phyloP scores from a whole-genome alignment of 2,329 filamentous ascomycete genomes.

The Penicillium brevicompactum region DNA sequence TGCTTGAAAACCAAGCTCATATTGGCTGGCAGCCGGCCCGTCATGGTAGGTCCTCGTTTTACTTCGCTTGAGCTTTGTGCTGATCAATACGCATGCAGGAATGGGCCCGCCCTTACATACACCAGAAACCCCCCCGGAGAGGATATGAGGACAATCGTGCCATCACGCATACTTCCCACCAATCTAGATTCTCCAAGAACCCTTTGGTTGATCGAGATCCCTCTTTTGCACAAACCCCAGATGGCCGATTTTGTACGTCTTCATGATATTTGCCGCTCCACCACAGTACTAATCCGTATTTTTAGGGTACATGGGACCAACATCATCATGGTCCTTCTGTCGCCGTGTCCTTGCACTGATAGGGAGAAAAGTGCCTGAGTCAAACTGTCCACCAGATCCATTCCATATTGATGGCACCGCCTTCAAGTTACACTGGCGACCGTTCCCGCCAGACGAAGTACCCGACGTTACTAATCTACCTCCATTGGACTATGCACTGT shows the following conservation, averaged over 20 bases:
- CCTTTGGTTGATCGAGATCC: constrained; percentile 37
- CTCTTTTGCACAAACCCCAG: constrained; percentile 33
- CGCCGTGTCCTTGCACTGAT: constrained; percentile 36
- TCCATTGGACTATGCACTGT: constrained; percentile 54
- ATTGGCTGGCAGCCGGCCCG: background rate
- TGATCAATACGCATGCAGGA: background rate
- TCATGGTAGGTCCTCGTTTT: background rate
- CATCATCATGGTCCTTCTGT: constrained; percentile 42
- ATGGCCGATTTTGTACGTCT: constrained; percentile 34
- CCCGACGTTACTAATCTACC: constrained; percentile 47
- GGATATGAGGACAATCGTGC: constrained; percentile 5
- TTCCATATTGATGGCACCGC: constrained; percentile 36
- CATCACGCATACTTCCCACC: constrained; percentile 13
- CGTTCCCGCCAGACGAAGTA: constrained; percentile 24
- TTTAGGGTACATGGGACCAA: constrained; percentile 42
- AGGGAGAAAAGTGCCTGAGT: constrained; percentile 35
- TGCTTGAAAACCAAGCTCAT: background rate
- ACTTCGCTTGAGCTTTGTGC: background rate
- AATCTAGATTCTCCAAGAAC: constrained; percentile 26
- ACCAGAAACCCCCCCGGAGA: constrained; percentile 3
- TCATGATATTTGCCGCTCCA: background rate
- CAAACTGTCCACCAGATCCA: constrained; percentile 32
- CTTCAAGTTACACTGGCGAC: constrained; percentile 35
- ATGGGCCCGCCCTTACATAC: constrained; percentile 3
- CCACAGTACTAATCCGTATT: no score